Base-by-base conservation (phyloP, 2,329 filamentous ascomycete genomes). In the Dryadomyces quercus-mongolicae region DNA sequence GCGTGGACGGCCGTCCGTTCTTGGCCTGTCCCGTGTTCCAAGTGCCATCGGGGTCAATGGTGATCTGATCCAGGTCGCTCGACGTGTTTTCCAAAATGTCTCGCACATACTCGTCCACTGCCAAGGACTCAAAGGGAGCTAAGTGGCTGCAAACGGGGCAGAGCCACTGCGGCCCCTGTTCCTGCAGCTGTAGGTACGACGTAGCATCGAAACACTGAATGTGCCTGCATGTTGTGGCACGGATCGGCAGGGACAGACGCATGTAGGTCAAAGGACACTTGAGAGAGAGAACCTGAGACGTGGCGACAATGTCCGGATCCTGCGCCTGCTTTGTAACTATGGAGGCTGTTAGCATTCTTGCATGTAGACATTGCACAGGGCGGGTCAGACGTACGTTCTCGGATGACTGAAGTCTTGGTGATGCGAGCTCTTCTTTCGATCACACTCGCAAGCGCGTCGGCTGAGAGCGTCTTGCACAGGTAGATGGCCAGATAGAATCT, bases 151-250 rank as follows among this genome's bases (percentile, higher is more conserved):
- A 98, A 21, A 96, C 85, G 0, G 93, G 93, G 63, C 93, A 98
- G n/a, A 83, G 76, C 93, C 93, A 98, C 18, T 93, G 94, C 0
- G 93, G 93, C 0, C 89, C 92, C 71, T 98, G 93, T 66, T 97
- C 90, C 66, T 97, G 92, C 31, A 98, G 72, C 62, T 95, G 88
- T 20, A 98, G 76, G 65, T 96, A 98, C 2, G 89, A 94, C 3
- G 82, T 85, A 3, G 87, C 92, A 67, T 98, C 93, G 62, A 97
- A 98, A 66, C 93, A 98, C 65, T 95, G 89, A 25, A 93, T 87
- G 67, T 98, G 93, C 3, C 81, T 85, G 70, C 93, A 98, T 38
- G 83, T 71, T 3, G 82, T 76, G 4, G 88, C 88, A 38, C 93
- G 84, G 61, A 89, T 89, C 0, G 93, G 93, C 16, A 87, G 75